A percentile compares a stretch with the other conserved stretches of the same genome.
Evolutionary conservation across 108 stramenopile genomes (phyloP).

Genomic region (Discostella pseudostelligera): DNA sequence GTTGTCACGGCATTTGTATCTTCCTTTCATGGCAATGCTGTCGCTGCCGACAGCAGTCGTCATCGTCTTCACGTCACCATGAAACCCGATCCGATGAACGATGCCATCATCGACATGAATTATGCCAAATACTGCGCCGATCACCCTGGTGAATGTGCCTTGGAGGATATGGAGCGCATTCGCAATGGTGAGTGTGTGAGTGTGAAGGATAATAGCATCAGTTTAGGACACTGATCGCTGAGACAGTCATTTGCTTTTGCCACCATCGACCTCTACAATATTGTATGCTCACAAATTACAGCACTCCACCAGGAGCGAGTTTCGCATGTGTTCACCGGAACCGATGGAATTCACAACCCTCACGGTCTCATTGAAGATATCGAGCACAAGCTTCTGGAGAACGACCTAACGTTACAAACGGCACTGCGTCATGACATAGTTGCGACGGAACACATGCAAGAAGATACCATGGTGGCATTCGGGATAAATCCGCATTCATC

Average conservation of each 20-base stretch:
- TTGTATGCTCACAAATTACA: not conserved
- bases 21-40: too few relatives aligned
- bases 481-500: conserved; percentile 20
- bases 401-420: conserved; percentile 28
- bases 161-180: conserved; percentile 42
- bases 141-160: conserved; percentile 41
- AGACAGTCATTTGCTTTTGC: too few relatives aligned
- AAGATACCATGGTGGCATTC: conserved; percentile 25
- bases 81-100: too few relatives aligned
- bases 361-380: conserved; percentile 33
- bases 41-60: too few relatives aligned
- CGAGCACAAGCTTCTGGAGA: conserved; percentile 35
- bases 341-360: conserved; percentile 33
- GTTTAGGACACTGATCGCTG: not conserved
- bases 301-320: conserved; percentile 43
- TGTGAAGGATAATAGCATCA: not conserved
- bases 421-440: conserved; percentile 28
- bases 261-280: too few relatives aligned
- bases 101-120: conserved; percentile 13
- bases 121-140: conserved; percentile 40
- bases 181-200: conserved; percentile 30
- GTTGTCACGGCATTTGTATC: too few relatives aligned
- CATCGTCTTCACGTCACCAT: too few relatives aligned
- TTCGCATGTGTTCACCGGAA: conserved; percentile 29
- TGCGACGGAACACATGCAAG: conserved; percentile 42